Percentiles rank a stretch among this genome's conserved stretches.
Conservation (phyloP, 169 alveolate species). For the Plasmodium malariae region DNA sequence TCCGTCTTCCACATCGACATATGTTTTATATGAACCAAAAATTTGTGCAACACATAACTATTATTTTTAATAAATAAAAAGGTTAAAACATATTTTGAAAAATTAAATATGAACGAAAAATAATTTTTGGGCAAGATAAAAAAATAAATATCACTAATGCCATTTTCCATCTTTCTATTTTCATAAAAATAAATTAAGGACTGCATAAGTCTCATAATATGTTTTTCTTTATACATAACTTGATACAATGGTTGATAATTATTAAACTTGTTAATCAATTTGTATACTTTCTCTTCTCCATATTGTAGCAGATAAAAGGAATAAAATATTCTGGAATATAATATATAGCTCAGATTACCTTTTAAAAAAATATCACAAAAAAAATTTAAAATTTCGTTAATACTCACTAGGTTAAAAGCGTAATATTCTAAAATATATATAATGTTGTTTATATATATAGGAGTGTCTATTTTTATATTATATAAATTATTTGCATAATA, state of each 20-base stretch:
- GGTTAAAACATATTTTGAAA: slow-evolving; percentile 70
- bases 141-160: slow-evolving; percentile 37
- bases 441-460: slow-evolving; percentile 65
- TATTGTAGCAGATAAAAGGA: slow-evolving; percentile 56
- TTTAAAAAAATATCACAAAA: slow-evolving; percentile 71
- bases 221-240: slow-evolving; percentile 74
- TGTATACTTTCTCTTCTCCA: slow-evolving; percentile 18
- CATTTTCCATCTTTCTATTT: slow-evolving; percentile 6
- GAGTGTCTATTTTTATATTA: slow-evolving; percentile 43
- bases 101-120: slow-evolving; percentile 72
- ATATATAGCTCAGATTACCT: slow-evolving; percentile 45
- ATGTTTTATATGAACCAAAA: slow-evolving; percentile 19
- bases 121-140: slow-evolving; percentile 53
- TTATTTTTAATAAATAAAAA: slow-evolving; percentile 67
- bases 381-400: slow-evolving; percentile 20
- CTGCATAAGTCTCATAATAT: slow-evolving; percentile 25
- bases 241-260: slow-evolving; percentile 48
- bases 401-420: slow-evolving; percentile 52
- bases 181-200: slow-evolving; percentile 64
- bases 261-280: slow-evolving; percentile 38
- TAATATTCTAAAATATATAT: slow-evolving; percentile 73
- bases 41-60: slow-evolving; percentile 29
- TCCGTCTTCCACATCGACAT: slow-evolving; percentile 15
- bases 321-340: slow-evolving; percentile 74
- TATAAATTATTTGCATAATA: slow-evolving; percentile 67